Conservation (phyloP, 116 monocot genomes). For the Papilionanthe hybrid region DNA sequence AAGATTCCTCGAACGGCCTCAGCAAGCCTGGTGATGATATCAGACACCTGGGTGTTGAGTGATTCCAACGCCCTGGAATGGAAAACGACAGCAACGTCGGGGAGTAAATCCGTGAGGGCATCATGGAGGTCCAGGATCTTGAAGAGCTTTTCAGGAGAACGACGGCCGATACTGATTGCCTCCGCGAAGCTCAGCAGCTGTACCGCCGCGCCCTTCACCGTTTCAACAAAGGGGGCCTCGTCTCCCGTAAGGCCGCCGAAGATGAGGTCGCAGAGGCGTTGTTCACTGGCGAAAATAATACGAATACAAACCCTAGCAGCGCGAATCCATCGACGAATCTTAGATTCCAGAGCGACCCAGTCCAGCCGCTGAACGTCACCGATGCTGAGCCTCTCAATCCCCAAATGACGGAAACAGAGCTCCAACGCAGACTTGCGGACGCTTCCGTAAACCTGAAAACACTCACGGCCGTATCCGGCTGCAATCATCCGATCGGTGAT, state of each 20-base stretch:
- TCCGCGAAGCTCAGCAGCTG: slow-evolving; percentile 75
- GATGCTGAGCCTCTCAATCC: slow-evolving; percentile 63
- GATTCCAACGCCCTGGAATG: slow-evolving; percentile 35
- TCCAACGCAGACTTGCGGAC: slow-evolving; percentile 56
- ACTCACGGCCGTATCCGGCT: slow-evolving; percentile 48
- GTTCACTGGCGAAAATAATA: slow-evolving; percentile 67
- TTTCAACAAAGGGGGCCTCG: slow-evolving; percentile 56
- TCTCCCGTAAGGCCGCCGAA: slow-evolving; percentile 34
- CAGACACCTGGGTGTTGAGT: slow-evolving; percentile 41
- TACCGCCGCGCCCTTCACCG: slow-evolving; percentile 46
- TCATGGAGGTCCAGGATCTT: slow-evolving; percentile 81
- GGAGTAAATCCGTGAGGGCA: slow-evolving; percentile 51
- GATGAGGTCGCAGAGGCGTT: slow-evolving; percentile 50
- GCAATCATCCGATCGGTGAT: slow-evolving; percentile 67
- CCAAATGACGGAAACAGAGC: slow-evolving; percentile 37
- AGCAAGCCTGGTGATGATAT: slow-evolving; percentile 49
- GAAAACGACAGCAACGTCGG: slow-evolving; percentile 57
- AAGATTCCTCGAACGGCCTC: slow-evolving; percentile 66
- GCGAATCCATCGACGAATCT: slow-evolving; percentile 72
- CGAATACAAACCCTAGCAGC: slow-evolving; percentile 45
- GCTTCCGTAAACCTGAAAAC: slow-evolving; percentile 50
- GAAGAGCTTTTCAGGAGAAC: slow-evolving; percentile 85
- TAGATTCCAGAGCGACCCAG: slow-evolving; percentile 50
- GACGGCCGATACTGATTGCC: slow-evolving; percentile 52
- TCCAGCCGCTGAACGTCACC: slow-evolving; percentile 60